A percentile compares a stretch with the other conserved stretches of the same genome.
phyloP scores from a whole-genome alignment of 805 yeast genomes.

The Ogataea trehalophila region DNA sequence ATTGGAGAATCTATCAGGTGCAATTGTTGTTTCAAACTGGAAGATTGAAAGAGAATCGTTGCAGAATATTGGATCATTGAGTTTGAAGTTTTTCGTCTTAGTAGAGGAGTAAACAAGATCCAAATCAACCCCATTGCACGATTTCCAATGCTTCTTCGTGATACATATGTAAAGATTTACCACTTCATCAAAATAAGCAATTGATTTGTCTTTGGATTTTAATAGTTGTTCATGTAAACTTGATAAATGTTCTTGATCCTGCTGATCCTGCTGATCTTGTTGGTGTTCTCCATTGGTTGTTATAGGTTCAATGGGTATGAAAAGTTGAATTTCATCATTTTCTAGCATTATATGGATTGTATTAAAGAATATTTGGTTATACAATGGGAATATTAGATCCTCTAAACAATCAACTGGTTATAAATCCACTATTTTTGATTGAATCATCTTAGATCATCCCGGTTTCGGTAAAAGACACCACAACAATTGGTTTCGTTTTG shows the following conservation, averaged over 20 bases:
- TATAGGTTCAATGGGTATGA: not conserved
- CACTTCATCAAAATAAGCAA: conserved; percentile 15
- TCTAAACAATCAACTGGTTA: too few species aligned
- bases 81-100: conserved; percentile 1
- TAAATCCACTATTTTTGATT: too few species aligned
- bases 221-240: not conserved
- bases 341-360: not conserved
- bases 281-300: not conserved
- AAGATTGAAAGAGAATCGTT: conserved; percentile 9
- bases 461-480: too few species aligned
- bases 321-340: not conserved
- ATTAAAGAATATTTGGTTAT: too few species aligned
- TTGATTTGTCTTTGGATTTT: not conserved
- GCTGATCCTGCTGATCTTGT: too few species aligned
- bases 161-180: conserved; percentile 8
- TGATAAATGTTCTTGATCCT: not conserved
- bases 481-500: too few species aligned
- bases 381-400: too few species aligned
- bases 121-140: conserved; percentile 3
- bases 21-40: conserved; percentile 10
- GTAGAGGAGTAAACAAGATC: conserved; percentile 10
- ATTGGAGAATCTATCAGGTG: conserved; percentile 18
- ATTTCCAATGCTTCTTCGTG: conserved; percentile 1
- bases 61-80: conserved; percentile 3
- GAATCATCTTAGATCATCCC: too few species aligned